Evolutionary conservation across 805 yeast species (phyloP), one percentile per base, ranked within the genome.

Genomic region (Spathaspora passalidarum): DNA sequence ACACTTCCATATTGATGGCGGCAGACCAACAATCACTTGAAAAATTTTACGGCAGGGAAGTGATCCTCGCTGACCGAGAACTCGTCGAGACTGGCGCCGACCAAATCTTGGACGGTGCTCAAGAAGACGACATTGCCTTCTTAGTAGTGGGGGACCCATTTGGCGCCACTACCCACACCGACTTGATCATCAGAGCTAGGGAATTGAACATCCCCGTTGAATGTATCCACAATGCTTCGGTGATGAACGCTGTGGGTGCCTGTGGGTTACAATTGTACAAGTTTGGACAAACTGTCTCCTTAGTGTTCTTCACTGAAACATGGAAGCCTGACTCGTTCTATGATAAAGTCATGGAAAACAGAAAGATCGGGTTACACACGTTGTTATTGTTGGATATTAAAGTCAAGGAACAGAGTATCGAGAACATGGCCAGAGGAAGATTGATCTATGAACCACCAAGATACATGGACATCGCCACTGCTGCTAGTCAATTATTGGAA

Each of bases 261-360:
- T 90, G 97, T 71, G 99, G 99, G 18, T 76, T 94, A 53, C 99
- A 92, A 66, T 74, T 92, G 48, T 92, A 92, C 67, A 90, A 86
- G 56, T 92, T 91, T 67, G 99, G 99, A 8, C 98, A 94, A 69
- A 90, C 98, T 9, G 92, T 92, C n/a, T 89, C 97, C 1, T 73
- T 94, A 63, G 98, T 94, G 2, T 94, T 94, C 63, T 92, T 94
- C 75, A 91, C 96, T 21, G 98, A 92, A 17, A 71, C 73, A 48
- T 92, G 99, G 98, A 86, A 88, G 65, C 99, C 99, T 1, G 98
- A 92, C 64, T 86, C 96, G 35, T 92, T 95, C 73, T 94, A 92
- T 65, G 79, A 84, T 59, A 91, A 92, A 69, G 72, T 92, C 46
- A 69, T 82, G 82, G 98, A 92, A 66, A 92, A 92, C 66, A 76